phyloP scores from a whole-genome alignment of 805 yeast genomes.

The Maudiozyma turicensis region DNA sequence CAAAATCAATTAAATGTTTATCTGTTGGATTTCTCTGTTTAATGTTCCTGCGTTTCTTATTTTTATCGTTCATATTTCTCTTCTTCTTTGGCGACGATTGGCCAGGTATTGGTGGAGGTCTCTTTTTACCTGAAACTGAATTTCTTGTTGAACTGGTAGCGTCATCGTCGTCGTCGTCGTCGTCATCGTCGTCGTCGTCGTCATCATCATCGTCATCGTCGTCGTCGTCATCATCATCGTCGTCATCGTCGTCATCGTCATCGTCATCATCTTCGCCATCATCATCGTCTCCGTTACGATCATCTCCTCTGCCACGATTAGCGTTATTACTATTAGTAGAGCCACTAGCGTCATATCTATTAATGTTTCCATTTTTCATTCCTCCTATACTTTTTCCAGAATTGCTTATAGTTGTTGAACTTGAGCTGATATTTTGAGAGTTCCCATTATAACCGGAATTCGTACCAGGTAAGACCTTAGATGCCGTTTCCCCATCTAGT shows the following conservation, averaged over 20 bases:
- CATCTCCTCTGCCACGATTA: no score
- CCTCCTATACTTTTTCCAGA: no score
- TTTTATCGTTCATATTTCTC: slow-evolving; percentile 12
- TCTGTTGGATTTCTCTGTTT: slow-evolving; percentile 54
- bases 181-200: slow-evolving; percentile 10
- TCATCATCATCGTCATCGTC: not conserved
- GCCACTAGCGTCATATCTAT: no score
- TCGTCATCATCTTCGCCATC: slow-evolving; percentile 1
- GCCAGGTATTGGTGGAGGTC: slow-evolving; percentile 6
- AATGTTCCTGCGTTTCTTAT: slow-evolving; percentile 32
- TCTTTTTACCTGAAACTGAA: slow-evolving; percentile 3
- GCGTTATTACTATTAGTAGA: not conserved
- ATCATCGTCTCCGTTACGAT: no score
- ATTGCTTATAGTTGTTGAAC: no score
- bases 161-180: slow-evolving; percentile 7
- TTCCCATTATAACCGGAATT: not conserved
- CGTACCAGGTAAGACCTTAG: not conserved
- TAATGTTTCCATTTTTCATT: no score
- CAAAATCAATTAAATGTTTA: slow-evolving; percentile 72
- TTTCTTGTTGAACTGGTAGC: slow-evolving; percentile 1
- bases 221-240: slow-evolving; percentile 2
- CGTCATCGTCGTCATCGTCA: slow-evolving; percentile 1
- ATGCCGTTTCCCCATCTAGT: not conserved
- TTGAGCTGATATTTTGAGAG: not conserved
- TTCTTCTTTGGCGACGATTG: not conserved